Base-by-base conservation (phyloP, 768 basidiomycete species). In the Xanthoconium purpureum region DNA sequence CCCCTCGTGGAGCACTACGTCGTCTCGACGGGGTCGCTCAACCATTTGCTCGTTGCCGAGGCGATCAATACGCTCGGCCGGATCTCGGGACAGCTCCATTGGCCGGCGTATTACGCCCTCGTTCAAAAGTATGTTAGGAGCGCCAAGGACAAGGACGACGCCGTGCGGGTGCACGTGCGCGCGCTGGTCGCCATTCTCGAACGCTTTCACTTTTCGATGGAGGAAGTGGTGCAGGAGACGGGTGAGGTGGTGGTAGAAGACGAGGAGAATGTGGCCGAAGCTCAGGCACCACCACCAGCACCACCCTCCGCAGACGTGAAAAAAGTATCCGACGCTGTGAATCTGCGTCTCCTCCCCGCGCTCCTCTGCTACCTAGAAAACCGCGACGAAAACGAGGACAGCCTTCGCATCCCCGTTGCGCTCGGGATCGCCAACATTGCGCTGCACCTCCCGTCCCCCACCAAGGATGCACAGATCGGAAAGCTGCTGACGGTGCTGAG, bases 21-120 rank as follows among this genome's bases (percentile, higher is more conserved):
- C 58, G 71, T 76, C 20, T 81, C 83, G 11, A 78, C 82, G 2
- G 69, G 80, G 0, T 76, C 84, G 5, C 70, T 84, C 15, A 91
- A 96, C 62, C 93, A 97, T 66, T 87, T 92, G 62, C 79, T 98
- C 30, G 85, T 94, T 43, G 94, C 90, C 64, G 95, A 97, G 66
- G 91, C 96, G 1, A 89, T 99, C 61, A 69, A 76, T 15, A 78
- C 91, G 3, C 85, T 88, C 10, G 94, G 94, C 0, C 81, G 80
- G 9, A 84, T 98, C 67, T 83, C 94, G 3, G 83, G 79, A 55
- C 81, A 83, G 47, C 77, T 99, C 5, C 74, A 79, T 0, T 99
- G 97, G 97, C 82, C 87, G 7, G 80, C 86, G 3, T 99, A 98
- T 72, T 82, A 89, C 67, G 77, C 78, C 3, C 71, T 94, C 32